Percentiles rank a stretch among this genome's conserved stretches.
These are phyloP conservation scores for Stachybotrys echinatus DNA, from an alignment of 2,329 filamentous ascomycete species.

Conservation along the genomic window DNA sequence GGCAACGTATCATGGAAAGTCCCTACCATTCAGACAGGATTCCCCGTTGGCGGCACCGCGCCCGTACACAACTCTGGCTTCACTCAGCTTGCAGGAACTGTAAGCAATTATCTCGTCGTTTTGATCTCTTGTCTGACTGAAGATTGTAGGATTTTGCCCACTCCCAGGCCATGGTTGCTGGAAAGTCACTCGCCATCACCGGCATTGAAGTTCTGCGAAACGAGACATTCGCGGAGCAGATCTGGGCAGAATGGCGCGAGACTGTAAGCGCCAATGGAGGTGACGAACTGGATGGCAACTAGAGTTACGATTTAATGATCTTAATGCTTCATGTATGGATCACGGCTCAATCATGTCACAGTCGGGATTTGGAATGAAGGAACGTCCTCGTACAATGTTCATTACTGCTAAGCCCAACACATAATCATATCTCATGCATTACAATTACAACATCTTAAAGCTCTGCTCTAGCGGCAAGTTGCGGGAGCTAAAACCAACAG, in stretches of 20 bases:
- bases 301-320: too few species aligned
- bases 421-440: too few species aligned
- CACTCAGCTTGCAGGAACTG: background rate
- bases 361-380: too few species aligned
- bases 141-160: background rate
- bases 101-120: background rate
- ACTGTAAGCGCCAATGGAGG: too few species aligned
- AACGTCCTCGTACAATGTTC: too few species aligned
- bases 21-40: background rate
- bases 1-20: background rate
- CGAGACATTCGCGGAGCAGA: background rate
- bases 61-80: background rate
- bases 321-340: too few species aligned
- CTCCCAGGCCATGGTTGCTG: background rate
- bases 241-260: background rate
- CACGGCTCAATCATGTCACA: too few species aligned
- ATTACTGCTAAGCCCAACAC: too few species aligned
- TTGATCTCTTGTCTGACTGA: background rate
- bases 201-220: background rate
- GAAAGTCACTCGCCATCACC: background rate
- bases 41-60: background rate
- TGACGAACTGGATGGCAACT: too few species aligned
- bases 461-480: conserved; percentile 9
- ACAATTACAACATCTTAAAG: background rate
- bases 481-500: conserved; percentile 42